Evolutionary conservation across 805 yeast genomes (phyloP), one percentile per base, ranked within the genome.

Genomic region (Yamadazyma sp.): DNA sequence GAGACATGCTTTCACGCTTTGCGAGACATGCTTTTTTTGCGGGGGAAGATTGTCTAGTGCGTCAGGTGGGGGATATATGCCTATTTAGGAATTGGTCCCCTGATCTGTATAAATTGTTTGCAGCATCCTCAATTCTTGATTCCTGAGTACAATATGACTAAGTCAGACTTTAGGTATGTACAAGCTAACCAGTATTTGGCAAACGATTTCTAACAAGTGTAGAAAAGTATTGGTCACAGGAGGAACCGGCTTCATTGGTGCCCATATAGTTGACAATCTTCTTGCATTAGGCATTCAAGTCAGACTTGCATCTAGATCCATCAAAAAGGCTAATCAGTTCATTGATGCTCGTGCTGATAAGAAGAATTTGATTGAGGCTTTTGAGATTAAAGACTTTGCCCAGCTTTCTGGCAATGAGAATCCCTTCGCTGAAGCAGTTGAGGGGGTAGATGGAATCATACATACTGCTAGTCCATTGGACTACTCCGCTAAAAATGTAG

Each of bases 191-290:
- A n/a, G n/a, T n/a, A 11, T 21, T 21, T 7, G 28, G 11, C 14
- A n/a, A 14, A 11, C 12, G 7, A 25, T 6, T 8, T 21, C 11
- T 21, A 21, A 8, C 10, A 11, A 21, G 24, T 20, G 5, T 24
- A 37, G 40, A 25, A 37, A 40, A 32, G 49, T 50, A 11, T 39
- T 50, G 14, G 47, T 50, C 17, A 47, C 55, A 8, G 52, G 55
- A 15, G 48, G 48, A 11, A 47, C 47, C 31, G 52, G 53, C 5
- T 50, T 47, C 24, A 40, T 49, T 28, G 55, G 54, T n/a, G 46
- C 44, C 14, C 46, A 46, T 33, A 42, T 48, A 25, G 48, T 50
- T 4, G 46, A 39, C 26, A 28, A 42, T 15, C 32, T 49, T 11
- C 37, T 49, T 15, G 37, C 35, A 10, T 31, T 38, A 11, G 46